Conservation (phyloP, 805 yeast species). For the Sugiyamaella qingdaonensis region DNA sequence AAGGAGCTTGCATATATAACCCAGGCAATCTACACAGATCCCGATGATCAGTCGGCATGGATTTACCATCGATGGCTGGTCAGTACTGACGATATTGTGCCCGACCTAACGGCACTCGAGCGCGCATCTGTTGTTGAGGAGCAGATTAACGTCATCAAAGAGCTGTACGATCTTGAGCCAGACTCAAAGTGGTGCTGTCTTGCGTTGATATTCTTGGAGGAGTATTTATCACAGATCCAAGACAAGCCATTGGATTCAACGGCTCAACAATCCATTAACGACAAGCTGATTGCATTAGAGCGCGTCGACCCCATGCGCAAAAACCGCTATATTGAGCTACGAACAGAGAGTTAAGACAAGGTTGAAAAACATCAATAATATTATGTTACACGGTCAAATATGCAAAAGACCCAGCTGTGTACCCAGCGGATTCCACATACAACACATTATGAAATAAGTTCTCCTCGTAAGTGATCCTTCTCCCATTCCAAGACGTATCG, state of each 20-base stretch:
- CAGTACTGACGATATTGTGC: conserved; percentile 30
- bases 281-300: conserved; percentile 32
- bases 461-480: conserved; percentile 20
- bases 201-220: conserved; percentile 44
- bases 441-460: conserved; percentile 11
- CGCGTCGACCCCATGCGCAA: conserved; percentile 26
- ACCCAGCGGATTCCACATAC: neutral
- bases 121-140: conserved; percentile 39
- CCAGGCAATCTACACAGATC: conserved; percentile 87
- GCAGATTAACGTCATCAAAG: conserved; percentile 49
- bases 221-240: conserved; percentile 26
- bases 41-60: conserved; percentile 94
- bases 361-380: neutral
- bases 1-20: conserved; percentile 66
- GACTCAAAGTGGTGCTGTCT: conserved; percentile 76
- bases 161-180: conserved; percentile 67
- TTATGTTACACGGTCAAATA: neutral
- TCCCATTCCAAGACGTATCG: conserved; percentile 30
- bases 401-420: neutral
- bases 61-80: conserved; percentile 79
- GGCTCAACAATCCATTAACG: conserved; percentile 28
- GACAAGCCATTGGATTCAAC: conserved; percentile 14
- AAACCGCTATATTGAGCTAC: conserved; percentile 23
- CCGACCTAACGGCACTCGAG: conserved; percentile 28
- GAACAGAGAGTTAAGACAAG: neutral